phyloP scores from a whole-genome alignment of 805 yeast genomes.

The Lipomyces yamanashiensis region DNA sequence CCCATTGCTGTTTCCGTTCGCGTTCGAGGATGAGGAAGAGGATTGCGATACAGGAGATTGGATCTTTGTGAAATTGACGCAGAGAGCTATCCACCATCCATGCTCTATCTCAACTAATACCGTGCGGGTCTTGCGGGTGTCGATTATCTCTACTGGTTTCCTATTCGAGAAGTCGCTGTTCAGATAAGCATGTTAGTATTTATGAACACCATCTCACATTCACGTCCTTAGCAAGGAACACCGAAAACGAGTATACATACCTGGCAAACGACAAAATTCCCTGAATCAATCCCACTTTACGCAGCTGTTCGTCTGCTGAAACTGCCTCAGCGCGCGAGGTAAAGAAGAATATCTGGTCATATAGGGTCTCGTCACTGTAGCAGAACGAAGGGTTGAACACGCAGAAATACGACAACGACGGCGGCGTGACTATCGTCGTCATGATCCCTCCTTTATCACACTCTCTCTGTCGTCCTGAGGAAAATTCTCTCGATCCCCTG shows the following conservation, averaged over 20 bases:
- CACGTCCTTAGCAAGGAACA: background rate
- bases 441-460: background rate
- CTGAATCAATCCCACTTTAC: slow-evolving; percentile 35
- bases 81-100: slow-evolving; percentile 35
- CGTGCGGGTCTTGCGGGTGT: slow-evolving; percentile 35
- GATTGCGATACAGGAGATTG: slow-evolving; percentile 23
- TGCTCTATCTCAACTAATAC: slow-evolving; percentile 35
- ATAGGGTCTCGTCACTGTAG: slow-evolving; percentile 29
- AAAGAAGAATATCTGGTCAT: slow-evolving; percentile 34
- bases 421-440: slow-evolving; percentile 31
- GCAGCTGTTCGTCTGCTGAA: slow-evolving; percentile 32
- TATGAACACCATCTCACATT: background rate
- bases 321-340: slow-evolving; percentile 30
- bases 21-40: background rate
- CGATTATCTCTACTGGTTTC: slow-evolving; percentile 36
- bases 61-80: slow-evolving; percentile 31
- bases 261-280: slow-evolving; percentile 36
- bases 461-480: background rate
- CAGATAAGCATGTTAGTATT: background rate
- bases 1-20: slow-evolving; percentile 1
- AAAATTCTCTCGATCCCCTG: background rate
- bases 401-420: slow-evolving; percentile 35
- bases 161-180: slow-evolving; percentile 32
- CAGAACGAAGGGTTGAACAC: slow-evolving; percentile 31
- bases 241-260: slow-evolving; percentile 8